Evolutionary conservation across 2,329 filamentous ascomycete species (phyloP), one percentile per base, ranked within the genome.

Genomic region (Neonectria sp.): DNA sequence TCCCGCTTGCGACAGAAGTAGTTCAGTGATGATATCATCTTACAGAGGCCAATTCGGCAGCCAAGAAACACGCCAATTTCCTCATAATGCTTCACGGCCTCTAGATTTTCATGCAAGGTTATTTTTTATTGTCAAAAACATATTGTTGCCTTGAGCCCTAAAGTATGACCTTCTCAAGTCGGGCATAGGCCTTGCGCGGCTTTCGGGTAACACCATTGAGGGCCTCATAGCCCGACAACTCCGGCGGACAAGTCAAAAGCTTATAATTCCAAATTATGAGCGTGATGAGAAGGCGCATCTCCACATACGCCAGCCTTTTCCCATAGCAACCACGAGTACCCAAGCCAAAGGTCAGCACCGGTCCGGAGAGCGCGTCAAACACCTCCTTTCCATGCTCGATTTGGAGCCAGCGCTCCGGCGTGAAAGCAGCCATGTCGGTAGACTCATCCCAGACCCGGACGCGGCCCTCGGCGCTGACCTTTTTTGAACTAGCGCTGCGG

Each of bases 261-360:
- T 78, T 71, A 29, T 79, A 77, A 0, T 70, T 68, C 78, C 78
- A 80, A 2, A 76, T 48, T 11, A 79, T 45, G 31, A 80, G 60
- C 4, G 75, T 71, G 31, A 75, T 68, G 4, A 76, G 65, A 29
- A 79, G 71, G 33, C 71, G 72, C 53, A 79, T 65, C 70, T 79
- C 71, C 4, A 79, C 65, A 8, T 77, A 77, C 1, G 74, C 78
- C 31, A 79, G 66, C 25, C 66, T 72, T 48, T 73, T 75, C 0
- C 82, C 82, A n/a, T 75, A 83, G 48, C 82, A 84, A 0, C 77
- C 76, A 1, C 82, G 65, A 0, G 75, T 68, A 0, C 82, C 82
- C 1, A 78, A 13, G 0, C 82, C 79, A 65, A 84, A 84, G 0
- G 78, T 63, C 6, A 82, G 70, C 2, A 69, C 55, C 0, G 81